Evolutionary conservation across 2,329 filamentous ascomycete genomes (phyloP), one percentile per base, ranked within the genome.

Genomic region (Botryotinia narcissicola): DNA sequence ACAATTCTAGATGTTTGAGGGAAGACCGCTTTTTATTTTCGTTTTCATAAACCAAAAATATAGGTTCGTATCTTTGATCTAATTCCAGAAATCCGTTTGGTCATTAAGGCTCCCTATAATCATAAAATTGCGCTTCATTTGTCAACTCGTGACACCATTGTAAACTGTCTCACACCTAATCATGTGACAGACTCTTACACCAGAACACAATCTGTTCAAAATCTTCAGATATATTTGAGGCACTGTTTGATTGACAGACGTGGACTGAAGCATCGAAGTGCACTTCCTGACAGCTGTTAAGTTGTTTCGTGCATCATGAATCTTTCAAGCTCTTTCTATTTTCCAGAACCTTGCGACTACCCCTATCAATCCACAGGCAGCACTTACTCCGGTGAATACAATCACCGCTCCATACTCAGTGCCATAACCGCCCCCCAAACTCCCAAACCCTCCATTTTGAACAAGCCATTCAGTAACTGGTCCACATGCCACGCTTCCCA

Each of bases 401-500:
- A 89, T 88, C 75, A 89, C 76, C 29, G 82, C 81, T 6, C 87
- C 87, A 78, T 87, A 89, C 3, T 85, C 82, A 32, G 84, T 87
- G 7, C 84, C 83, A 76, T 86, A 89, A 0, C 84, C 86, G 64
- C 72, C 37, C 6, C 29, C 18, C 35, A 80, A 78, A 40, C 80
- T 82, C 73, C 80, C 78, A 83, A 83, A 87, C 40, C 85, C 83
- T 73, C 83, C 82, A 1, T 83, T 83, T 60, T 80, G 81, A 35
- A 90, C 79, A 66, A 90, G 79, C 1, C 81, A 83, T 70, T 87
- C 86, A 76, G 88, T 90, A 73, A 90, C 66, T 10, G 89, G 88
- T 0, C 89, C 89, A 16, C 83, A 87, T 4, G 83, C 82, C 51
- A 91, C 84, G 75, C 91, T 91, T 0, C 90, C 90, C 1, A 92